Conservation (phyloP, 2,329 filamentous ascomycete species). For the Curvularia eragrostidis region DNA sequence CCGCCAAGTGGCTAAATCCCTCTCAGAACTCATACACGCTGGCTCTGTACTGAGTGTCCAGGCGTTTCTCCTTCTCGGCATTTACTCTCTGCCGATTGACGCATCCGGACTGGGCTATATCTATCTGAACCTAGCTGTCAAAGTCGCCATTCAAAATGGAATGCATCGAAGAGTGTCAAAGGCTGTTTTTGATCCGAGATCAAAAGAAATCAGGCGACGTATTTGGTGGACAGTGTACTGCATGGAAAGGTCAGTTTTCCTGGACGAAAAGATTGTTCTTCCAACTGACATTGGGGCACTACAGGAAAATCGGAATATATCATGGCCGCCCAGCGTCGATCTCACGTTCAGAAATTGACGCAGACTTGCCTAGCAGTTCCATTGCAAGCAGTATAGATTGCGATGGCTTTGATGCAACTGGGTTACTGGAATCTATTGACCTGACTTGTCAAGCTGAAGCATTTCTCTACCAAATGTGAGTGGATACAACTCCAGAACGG, state of each 20-base stretch:
- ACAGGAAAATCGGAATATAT: conserved; percentile 21
- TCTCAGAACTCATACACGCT: conserved; percentile 64
- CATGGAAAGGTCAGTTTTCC: conserved; percentile 20
- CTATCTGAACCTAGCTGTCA: conserved; percentile 63
- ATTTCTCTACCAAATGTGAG: conserved; percentile 19
- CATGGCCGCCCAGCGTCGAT: conserved; percentile 24
- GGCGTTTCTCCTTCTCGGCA: conserved; percentile 63
- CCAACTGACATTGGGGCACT: neutral
- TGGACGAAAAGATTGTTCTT: neutral
- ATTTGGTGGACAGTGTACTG: conserved; percentile 26
- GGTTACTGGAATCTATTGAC: conserved; percentile 15
- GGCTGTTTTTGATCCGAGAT: conserved; percentile 8
- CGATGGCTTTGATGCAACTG: conserved; percentile 7
- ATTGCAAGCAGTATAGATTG: neutral
- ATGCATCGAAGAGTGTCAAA: conserved; percentile 59
- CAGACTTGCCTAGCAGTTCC: conserved; percentile 12
- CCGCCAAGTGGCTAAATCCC: conserved; percentile 61
- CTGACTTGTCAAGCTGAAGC: conserved; percentile 15
- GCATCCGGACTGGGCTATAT: conserved; percentile 64
- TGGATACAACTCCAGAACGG: neutral
- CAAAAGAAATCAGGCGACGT: conserved; percentile 19
- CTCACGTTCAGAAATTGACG: conserved; percentile 18
- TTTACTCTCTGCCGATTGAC: conserved; percentile 63
- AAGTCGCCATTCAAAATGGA: conserved; percentile 66
- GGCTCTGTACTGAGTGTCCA: conserved; percentile 65